Percentiles rank a stretch among this genome's conserved stretches.
phyloP scores from a whole-genome alignment of 1,139 yeast genomes.

The Pichia cactophila region DNA sequence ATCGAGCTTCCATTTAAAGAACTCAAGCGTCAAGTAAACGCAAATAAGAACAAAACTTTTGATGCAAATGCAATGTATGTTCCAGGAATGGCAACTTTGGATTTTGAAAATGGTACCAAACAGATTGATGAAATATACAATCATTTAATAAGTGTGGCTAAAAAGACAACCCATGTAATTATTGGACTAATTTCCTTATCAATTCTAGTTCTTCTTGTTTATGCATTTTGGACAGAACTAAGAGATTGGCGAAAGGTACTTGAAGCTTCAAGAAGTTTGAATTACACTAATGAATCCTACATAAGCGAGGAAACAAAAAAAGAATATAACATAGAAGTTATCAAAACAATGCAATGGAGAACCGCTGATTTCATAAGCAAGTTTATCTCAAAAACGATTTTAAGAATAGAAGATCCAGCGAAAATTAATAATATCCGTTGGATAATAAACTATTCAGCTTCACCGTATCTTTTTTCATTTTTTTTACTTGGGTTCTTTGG shows the following conservation, averaged over 20 bases:
- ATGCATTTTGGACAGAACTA: slow-evolving; percentile 38
- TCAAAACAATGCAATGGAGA: slow-evolving; percentile 25
- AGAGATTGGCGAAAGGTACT: slow-evolving; percentile 43
- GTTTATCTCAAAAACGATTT: slow-evolving; percentile 9
- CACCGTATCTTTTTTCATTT: slow-evolving; percentile 38
- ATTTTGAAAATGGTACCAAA: slow-evolving; percentile 20
- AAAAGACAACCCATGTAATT: slow-evolving; percentile 31
- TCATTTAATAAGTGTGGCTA: slow-evolving; percentile 28
- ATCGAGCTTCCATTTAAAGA: slow-evolving; percentile 48
- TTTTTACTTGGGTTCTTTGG: slow-evolving; percentile 45
- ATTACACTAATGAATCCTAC: slow-evolving; percentile 12
- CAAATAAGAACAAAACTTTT: slow-evolving; percentile 15
- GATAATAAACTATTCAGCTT: slow-evolving; percentile 43
- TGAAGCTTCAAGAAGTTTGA: slow-evolving; percentile 22
- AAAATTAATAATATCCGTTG: slow-evolving; percentile 32
- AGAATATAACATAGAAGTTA: slow-evolving; percentile 19
- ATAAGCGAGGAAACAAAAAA: slow-evolving; percentile 7
- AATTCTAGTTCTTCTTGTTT: slow-evolving; percentile 31
- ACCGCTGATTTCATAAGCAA: slow-evolving; percentile 19
- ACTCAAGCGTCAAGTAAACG: slow-evolving; percentile 35
- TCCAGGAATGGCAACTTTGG: slow-evolving; percentile 17
- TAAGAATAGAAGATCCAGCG: slow-evolving; percentile 10
- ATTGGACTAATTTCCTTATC: slow-evolving; percentile 34
- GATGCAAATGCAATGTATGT: slow-evolving; percentile 20
- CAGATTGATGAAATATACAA: slow-evolving; percentile 35